Percentiles rank a stretch among this genome's conserved stretches.
Evolutionary conservation across 2,329 filamentous ascomycete species (phyloP).

Genomic region (Beauveria rudraprayagi): DNA sequence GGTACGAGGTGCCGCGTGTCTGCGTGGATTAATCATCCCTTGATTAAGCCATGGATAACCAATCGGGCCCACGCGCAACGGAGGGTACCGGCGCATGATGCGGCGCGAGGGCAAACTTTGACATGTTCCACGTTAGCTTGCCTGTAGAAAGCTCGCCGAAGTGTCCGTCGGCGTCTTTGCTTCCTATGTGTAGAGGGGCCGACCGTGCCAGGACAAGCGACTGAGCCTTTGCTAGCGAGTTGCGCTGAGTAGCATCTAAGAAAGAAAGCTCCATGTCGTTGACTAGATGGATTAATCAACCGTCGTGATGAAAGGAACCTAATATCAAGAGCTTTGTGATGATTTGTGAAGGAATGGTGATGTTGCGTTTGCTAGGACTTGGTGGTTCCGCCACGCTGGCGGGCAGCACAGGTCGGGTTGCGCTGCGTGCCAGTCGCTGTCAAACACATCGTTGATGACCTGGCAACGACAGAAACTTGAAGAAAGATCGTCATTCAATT

Average conservation of each 20-base stretch:
- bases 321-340: background rate
- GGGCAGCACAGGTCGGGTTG: background rate
- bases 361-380: background rate
- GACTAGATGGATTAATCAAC: background rate
- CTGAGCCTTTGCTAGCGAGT: background rate
- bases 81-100: background rate
- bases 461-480: background rate
- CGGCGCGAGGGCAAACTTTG: background rate
- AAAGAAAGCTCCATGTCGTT: background rate
- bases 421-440: background rate
- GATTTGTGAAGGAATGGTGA: background rate
- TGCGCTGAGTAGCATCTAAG: background rate
- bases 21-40: constrained; percentile 2
- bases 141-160: background rate
- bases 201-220: background rate
- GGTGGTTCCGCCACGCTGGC: background rate
- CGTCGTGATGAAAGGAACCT: background rate
- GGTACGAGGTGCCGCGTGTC: constrained; percentile 6
- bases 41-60: background rate
- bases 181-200: background rate
- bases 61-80: background rate
- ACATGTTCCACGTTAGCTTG: background rate
- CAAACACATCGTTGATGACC: background rate
- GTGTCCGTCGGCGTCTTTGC: background rate
- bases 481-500: background rate